Percentiles rank a stretch among this genome's conserved stretches.
These are phyloP conservation scores for Phialophora expanda DNA, from an alignment of 2,329 filamentous ascomycete species.

Conservation along the genomic window DNA sequence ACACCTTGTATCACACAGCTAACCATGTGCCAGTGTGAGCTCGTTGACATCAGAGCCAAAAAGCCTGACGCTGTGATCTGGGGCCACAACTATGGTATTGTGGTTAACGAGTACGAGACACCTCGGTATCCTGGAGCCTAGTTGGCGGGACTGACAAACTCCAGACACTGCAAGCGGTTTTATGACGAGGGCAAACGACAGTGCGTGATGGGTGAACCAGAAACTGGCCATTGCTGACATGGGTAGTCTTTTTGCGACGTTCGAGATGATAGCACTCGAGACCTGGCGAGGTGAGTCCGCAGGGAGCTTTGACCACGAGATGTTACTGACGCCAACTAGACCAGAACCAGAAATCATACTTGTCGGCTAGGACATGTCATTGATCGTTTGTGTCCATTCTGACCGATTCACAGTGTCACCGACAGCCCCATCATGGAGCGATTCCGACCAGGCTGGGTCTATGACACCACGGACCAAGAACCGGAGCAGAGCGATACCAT, in stretches of 20 bases:
- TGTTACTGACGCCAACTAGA: slow-evolving; percentile 34
- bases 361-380: slow-evolving; percentile 26
- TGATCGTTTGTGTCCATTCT: background rate
- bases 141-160: slow-evolving; percentile 6
- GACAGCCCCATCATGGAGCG: slow-evolving; percentile 50
- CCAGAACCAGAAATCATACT: slow-evolving; percentile 51
- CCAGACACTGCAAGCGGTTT: slow-evolving; percentile 47
- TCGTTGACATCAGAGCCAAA: slow-evolving; percentile 49
- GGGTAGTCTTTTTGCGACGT: slow-evolving; percentile 49
- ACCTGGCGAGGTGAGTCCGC: slow-evolving; percentile 43
- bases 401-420: slow-evolving; percentile 41
- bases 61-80: slow-evolving; percentile 51
- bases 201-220: slow-evolving; percentile 1
- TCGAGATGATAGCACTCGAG: slow-evolving; percentile 51
- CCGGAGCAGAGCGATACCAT: slow-evolving; percentile 50
- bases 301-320: background rate
- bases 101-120: slow-evolving; percentile 44
- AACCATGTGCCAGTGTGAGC: slow-evolving; percentile 42
- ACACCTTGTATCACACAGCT: background rate
- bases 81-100: slow-evolving; percentile 53
- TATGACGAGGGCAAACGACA: slow-evolving; percentile 48
- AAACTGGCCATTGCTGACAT: background rate
- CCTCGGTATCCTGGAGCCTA: background rate
- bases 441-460: slow-evolving; percentile 52
- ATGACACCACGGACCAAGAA: slow-evolving; percentile 51